A percentile compares a stretch with the other conserved stretches of the same genome.
Evolutionary conservation across 2,329 filamentous ascomycete species (phyloP).

Genomic region (Elsinoe fawcettii): DNA sequence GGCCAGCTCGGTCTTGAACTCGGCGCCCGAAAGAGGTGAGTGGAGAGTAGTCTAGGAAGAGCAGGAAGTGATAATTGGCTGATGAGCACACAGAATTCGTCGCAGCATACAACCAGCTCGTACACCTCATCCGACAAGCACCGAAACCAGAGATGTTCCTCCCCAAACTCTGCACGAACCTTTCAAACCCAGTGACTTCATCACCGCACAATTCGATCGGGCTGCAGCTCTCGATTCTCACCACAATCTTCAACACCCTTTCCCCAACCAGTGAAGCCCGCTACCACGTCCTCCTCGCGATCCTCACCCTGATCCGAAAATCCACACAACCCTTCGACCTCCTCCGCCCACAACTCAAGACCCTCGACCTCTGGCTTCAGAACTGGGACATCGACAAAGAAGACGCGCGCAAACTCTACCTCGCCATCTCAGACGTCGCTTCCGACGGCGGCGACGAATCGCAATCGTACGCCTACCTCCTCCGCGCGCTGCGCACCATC

Average conservation of each 20-base stretch:
- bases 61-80: neutral
- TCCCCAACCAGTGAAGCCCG: slow-evolving; percentile 67
- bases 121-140: slow-evolving; percentile 84
- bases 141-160: slow-evolving; percentile 79
- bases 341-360: slow-evolving; percentile 73
- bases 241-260: slow-evolving; percentile 94
- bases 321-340: slow-evolving; percentile 60
- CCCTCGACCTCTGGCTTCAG: slow-evolving; percentile 72
- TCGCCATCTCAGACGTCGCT: slow-evolving; percentile 74
- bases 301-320: slow-evolving; percentile 74
- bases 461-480: slow-evolving; percentile 65
- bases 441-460: slow-evolving; percentile 68
- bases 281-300: slow-evolving; percentile 84
- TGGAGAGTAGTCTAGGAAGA: neutral
- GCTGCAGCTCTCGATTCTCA: slow-evolving; percentile 81
- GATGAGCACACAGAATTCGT: slow-evolving; percentile 61
- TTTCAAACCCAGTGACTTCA: slow-evolving; percentile 76
- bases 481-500: slow-evolving; percentile 71
- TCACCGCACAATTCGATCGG: slow-evolving; percentile 78
- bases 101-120: slow-evolving; percentile 90
- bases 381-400: slow-evolving; percentile 78
- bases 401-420: slow-evolving; percentile 75
- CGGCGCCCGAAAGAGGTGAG: slow-evolving; percentile 75
- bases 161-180: slow-evolving; percentile 78
- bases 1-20: slow-evolving; percentile 68